Evolutionary conservation across 164 flowering plant species (phyloP).

Genomic region (Stephania japonica): DNA sequence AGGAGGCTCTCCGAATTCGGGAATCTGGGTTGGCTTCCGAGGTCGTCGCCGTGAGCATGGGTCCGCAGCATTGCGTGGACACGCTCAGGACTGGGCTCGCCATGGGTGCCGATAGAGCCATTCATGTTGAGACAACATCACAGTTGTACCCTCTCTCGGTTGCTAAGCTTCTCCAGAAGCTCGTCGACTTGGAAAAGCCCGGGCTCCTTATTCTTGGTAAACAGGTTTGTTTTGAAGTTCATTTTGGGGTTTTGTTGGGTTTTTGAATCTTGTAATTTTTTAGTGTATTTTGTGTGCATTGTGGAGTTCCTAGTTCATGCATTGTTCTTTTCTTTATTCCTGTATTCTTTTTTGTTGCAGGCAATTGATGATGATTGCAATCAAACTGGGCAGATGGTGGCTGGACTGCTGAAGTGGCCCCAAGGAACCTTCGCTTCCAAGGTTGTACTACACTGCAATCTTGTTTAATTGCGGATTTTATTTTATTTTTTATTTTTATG

Average conservation of each 20-base stretch:
- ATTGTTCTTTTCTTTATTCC: no score
- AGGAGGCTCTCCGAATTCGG: slow-evolving; percentile 80
- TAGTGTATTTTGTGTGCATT: not conserved
- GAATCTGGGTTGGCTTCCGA: slow-evolving; percentile 82
- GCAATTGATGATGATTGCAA: slow-evolving; percentile 98
- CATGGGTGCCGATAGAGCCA: slow-evolving; percentile 96
- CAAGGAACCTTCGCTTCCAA: slow-evolving; percentile 98
- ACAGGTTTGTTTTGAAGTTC: slow-evolving; percentile 46
- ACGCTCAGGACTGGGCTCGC: slow-evolving; percentile 93
- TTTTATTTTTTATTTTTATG: not conserved
- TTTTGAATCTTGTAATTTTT: not conserved
- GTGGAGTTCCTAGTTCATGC: not conserved
- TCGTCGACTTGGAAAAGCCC: slow-evolving; percentile 77
- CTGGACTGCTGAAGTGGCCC: slow-evolving; percentile 92
- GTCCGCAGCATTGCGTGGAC: slow-evolving; percentile 67
- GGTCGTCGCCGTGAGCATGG: slow-evolving; percentile 90
- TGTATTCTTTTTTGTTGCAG: slow-evolving; percentile 35
- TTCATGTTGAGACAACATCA: slow-evolving; percentile 55
- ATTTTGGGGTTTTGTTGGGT: slow-evolving; percentile 2
- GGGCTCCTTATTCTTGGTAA: slow-evolving; percentile 76
- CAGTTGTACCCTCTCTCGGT: slow-evolving; percentile 59
- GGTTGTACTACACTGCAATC: slow-evolving; percentile 33
- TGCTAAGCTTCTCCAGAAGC: slow-evolving; percentile 73
- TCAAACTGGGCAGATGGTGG: slow-evolving; percentile 95
- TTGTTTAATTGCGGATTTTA: not conserved